These are phyloP conservation scores for Apodospora peruviana DNA, from an alignment of 495 filamentous ascomycete genomes.

Conservation along the genomic window DNA sequence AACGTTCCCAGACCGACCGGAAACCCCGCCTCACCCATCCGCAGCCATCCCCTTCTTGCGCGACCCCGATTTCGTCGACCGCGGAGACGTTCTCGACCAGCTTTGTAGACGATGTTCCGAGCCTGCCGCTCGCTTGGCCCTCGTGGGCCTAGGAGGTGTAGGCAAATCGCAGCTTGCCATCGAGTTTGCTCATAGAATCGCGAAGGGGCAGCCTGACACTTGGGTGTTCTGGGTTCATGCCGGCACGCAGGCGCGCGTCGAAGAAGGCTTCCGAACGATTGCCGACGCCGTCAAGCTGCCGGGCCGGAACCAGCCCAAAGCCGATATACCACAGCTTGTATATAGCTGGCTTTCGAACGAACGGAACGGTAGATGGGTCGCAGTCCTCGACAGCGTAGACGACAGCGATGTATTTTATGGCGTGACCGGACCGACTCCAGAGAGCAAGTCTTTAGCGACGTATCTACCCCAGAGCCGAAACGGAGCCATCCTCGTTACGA, in stretches of 20 bases:
- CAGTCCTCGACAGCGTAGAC: background rate
- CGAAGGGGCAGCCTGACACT: background rate
- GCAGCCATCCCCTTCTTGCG: conserved; percentile 29
- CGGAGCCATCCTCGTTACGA: background rate
- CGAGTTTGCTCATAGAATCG: conserved; percentile 5
- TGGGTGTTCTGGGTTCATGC: background rate
- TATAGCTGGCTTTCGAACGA: background rate
- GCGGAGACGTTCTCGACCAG: conserved; percentile 22
- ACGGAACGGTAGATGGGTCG: background rate
- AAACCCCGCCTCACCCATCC: conserved; percentile 19
- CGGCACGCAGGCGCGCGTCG: background rate
- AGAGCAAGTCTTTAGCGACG: background rate
- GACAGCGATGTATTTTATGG: background rate
- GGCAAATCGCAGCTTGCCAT: conserved; percentile 18
- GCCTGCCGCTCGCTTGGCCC: conserved; percentile 10
- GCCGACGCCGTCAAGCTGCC: background rate
- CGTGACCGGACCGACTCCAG: background rate
- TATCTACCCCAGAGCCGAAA: background rate
- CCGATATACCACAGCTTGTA: background rate
- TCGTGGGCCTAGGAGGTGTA: conserved; percentile 20
- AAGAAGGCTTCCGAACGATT: background rate
- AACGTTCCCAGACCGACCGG: conserved; percentile 16
- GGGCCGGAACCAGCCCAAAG: background rate
- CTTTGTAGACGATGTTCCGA: conserved; percentile 23
- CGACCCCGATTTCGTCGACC: conserved; percentile 31